Conservation (phyloP, 2,329 filamentous ascomycete species). For the Laburnicola sp. region DNA sequence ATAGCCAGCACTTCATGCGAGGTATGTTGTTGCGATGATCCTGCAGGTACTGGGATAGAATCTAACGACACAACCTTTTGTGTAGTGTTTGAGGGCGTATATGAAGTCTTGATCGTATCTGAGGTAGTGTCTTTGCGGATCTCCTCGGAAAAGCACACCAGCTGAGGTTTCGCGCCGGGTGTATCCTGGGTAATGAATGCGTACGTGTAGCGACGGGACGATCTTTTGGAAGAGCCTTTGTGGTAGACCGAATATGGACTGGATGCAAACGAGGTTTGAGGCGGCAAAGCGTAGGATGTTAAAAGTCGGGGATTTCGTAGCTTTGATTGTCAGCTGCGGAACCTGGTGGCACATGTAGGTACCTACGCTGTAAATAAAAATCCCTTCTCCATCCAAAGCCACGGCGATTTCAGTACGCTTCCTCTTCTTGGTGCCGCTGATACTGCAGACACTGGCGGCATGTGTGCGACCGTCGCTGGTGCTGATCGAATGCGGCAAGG, state of each 20-base stretch:
- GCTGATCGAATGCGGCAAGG: constrained; percentile 50
- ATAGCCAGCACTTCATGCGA: constrained; percentile 59
- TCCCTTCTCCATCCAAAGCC: constrained; percentile 62
- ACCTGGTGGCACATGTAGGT: constrained; percentile 2
- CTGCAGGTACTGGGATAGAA: constrained; percentile 30
- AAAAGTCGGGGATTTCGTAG: constrained; percentile 63
- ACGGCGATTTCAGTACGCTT: constrained; percentile 65
- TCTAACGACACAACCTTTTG: constrained; percentile 36
- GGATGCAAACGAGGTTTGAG: constrained; percentile 60
- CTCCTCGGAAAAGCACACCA: constrained; percentile 60
- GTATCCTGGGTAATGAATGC: constrained; percentile 54
- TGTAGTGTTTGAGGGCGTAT: constrained; percentile 30
- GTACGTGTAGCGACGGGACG: constrained; percentile 60
- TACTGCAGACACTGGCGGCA: constrained; percentile 55
- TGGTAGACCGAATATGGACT: constrained; percentile 62
- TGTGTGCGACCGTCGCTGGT: constrained; percentile 45
- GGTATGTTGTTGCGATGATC: constrained; percentile 18
- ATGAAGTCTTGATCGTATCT: constrained; percentile 39
- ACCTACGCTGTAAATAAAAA: constrained; percentile 65
- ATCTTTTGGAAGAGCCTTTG: constrained; percentile 49
- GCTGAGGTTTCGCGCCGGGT: constrained; percentile 52
- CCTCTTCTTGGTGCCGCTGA: constrained; percentile 60
- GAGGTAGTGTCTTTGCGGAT: constrained; percentile 36
- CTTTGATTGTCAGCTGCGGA: constrained; percentile 43
- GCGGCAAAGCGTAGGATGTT: constrained; percentile 64